These are phyloP conservation scores for Ustilago sp. DNA, from an alignment of 1,284 basidiomycete species.

Conservation along the genomic window DNA sequence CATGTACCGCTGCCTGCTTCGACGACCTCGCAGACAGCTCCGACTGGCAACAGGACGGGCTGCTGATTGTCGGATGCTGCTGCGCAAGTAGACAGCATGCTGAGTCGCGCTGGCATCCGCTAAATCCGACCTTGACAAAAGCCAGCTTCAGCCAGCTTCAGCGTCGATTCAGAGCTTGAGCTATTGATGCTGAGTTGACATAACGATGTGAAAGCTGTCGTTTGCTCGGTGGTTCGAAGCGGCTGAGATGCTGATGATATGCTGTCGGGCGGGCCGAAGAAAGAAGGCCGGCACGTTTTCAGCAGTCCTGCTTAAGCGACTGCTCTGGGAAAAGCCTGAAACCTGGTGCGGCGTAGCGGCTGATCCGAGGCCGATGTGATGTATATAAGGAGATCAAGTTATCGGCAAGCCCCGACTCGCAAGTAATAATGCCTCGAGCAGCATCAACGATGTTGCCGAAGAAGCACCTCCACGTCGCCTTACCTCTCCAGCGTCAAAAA, in stretches of 20 bases:
- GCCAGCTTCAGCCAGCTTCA: not conserved
- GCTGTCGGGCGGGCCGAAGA: not conserved
- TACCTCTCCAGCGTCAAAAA: not conserved
- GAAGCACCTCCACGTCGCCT: not conserved
- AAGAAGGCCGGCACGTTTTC: not conserved
- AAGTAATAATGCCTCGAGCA: not conserved
- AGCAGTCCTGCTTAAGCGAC: too few species aligned
- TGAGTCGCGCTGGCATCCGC: not conserved
- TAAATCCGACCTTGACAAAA: not conserved
- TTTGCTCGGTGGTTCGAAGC: not conserved
- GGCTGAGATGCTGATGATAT: not conserved
- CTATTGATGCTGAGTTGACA: not conserved
- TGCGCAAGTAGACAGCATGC: conserved; percentile 20
- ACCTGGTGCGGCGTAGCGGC: too few species aligned
- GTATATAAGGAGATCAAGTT: too few species aligned
- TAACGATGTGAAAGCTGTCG: not conserved
- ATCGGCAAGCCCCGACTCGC: not conserved
- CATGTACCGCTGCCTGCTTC: conserved; percentile 19
- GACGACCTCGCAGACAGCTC: conserved; percentile 34
- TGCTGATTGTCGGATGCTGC: conserved; percentile 14
- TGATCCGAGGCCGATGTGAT: too few species aligned
- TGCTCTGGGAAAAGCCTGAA: too few species aligned
- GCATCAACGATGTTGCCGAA: not conserved
- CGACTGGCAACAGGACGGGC: conserved; percentile 23
- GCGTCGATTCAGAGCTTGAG: not conserved